Percentiles rank a stretch among this genome's conserved stretches.
These are phyloP conservation scores for Escovopsis sp. DNA, from an alignment of 2,329 filamentous ascomycete genomes.

Conservation along the genomic window DNA sequence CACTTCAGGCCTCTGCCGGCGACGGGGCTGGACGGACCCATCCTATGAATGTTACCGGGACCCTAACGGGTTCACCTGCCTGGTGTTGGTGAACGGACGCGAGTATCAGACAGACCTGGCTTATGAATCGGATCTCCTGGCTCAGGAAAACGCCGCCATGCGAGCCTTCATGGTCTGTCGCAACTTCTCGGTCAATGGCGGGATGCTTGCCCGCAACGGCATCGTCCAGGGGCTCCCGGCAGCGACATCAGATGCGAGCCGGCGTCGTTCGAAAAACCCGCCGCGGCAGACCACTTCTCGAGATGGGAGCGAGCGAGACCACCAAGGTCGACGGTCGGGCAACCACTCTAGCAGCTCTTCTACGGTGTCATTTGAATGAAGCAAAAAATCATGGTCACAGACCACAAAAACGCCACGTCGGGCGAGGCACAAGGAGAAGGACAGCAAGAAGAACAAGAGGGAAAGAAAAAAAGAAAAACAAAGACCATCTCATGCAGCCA, in stretches of 20 bases:
- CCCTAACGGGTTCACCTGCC: constrained; percentile 66
- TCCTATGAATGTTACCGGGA: constrained; percentile 70
- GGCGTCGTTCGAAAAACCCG: constrained; percentile 29
- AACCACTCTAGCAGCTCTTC: constrained; percentile 49
- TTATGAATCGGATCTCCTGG: constrained; percentile 68
- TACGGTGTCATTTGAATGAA: constrained; percentile 42
- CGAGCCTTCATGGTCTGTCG: constrained; percentile 95
- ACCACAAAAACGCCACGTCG: neutral
- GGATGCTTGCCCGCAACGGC: constrained; percentile 62
- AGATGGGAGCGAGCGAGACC: constrained; percentile 27
- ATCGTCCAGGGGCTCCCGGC: constrained; percentile 52
- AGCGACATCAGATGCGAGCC: constrained; percentile 26
- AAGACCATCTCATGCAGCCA: too few species aligned
- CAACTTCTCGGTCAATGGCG: constrained; percentile 93
- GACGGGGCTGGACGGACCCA: constrained; percentile 85
- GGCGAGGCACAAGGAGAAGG: too few species aligned
- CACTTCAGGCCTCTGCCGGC: constrained; percentile 70
- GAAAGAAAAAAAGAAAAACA: too few species aligned
- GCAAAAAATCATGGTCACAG: constrained; percentile 4
- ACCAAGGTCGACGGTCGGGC: constrained; percentile 34
- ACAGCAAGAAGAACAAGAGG: too few species aligned
- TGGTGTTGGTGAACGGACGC: constrained; percentile 87
- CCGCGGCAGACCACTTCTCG: constrained; percentile 35
- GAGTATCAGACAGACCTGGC: constrained; percentile 86
- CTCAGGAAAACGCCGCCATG: constrained; percentile 88